phyloP scores from a whole-genome alignment of 768 basidiomycete species.

The Crucibulum laeve region DNA sequence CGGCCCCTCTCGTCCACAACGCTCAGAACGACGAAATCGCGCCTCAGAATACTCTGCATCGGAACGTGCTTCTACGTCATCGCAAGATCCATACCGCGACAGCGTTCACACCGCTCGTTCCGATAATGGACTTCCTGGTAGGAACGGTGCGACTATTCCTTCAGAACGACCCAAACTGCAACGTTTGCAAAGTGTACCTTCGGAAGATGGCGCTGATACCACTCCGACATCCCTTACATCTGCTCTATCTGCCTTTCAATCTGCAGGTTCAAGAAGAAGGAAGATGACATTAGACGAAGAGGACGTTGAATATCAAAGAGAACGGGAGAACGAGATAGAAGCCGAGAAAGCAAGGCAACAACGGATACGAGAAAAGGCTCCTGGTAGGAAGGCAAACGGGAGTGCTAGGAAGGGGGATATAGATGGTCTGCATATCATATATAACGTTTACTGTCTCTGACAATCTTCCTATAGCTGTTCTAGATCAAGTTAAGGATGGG shows the following conservation, averaged over 20 bases:
- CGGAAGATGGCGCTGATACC: conserved; percentile 28
- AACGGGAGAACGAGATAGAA: conserved; percentile 57
- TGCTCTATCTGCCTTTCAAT: conserved; percentile 69
- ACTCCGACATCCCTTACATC: conserved; percentile 46
- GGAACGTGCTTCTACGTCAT: conserved; percentile 44
- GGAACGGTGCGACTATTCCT: conserved; percentile 7
- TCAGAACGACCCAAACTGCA: conserved; percentile 17
- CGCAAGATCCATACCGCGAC: conserved; percentile 42
- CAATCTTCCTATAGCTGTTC: conserved; percentile 48
- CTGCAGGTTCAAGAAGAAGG: conserved; percentile 55
- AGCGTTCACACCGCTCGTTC: conserved; percentile 46
- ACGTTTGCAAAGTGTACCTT: conserved; percentile 24
- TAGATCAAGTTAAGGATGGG: conserved; percentile 83
- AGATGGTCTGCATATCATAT: conserved; percentile 53
- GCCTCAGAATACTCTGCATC: conserved; percentile 49
- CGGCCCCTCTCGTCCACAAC: conserved; percentile 60
- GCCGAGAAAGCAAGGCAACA: conserved; percentile 64
- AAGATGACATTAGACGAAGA: conserved; percentile 47
- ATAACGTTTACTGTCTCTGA: conserved; percentile 1
- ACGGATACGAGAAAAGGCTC: conserved; percentile 63
- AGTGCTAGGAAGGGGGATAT: conserved; percentile 74
- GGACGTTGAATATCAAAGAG: conserved; percentile 52
- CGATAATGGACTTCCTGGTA: conserved; percentile 27
- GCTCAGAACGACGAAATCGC: conserved; percentile 61
- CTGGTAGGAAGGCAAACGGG: conserved; percentile 48